Percentiles rank a stretch among this genome's conserved stretches.
Evolutionary conservation across 2,329 filamentous ascomycete genomes (phyloP).

Genomic region (Zalaria sp.): DNA sequence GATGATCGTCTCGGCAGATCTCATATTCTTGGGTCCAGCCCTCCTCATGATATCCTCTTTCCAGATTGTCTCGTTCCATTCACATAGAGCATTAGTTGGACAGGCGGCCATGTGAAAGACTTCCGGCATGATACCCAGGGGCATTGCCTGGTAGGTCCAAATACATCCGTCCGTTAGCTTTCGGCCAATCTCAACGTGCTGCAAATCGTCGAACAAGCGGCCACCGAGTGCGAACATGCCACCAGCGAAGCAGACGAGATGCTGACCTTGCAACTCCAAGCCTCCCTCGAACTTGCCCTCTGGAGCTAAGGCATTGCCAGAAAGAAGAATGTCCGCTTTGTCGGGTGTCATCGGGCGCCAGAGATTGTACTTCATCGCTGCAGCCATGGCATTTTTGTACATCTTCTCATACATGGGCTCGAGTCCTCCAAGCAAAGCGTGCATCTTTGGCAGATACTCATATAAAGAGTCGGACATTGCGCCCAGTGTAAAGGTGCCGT

Average conservation of each 20-base stretch:
- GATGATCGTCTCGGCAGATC: slow-evolving; percentile 20
- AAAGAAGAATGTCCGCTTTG: slow-evolving; percentile 31
- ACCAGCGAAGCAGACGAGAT: slow-evolving; percentile 46
- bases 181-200: slow-evolving; percentile 40
- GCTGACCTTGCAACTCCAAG: slow-evolving; percentile 39
- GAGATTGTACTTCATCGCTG: slow-evolving; percentile 30
- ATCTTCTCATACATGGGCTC: slow-evolving; percentile 34
- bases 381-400: slow-evolving; percentile 38
- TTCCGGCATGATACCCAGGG: slow-evolving; percentile 49
- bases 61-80: slow-evolving; percentile 41
- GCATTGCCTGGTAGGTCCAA: slow-evolving; percentile 46
- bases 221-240: slow-evolving; percentile 49
- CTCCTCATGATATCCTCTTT: slow-evolving; percentile 20
- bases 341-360: slow-evolving; percentile 35
- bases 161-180: slow-evolving; percentile 47
- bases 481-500: slow-evolving; percentile 21
- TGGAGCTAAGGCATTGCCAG: slow-evolving; percentile 27
- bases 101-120: slow-evolving; percentile 40
- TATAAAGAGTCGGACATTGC: slow-evolving; percentile 23
- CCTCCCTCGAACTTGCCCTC: slow-evolving; percentile 3
- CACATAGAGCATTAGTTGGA: slow-evolving; percentile 24
- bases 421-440: slow-evolving; percentile 31
- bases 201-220: slow-evolving; percentile 39
- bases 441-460: slow-evolving; percentile 34
- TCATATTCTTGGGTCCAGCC: slow-evolving; percentile 6